phyloP scores from a whole-genome alignment of 2,329 filamentous ascomycete species.

The Fusarium oligoseptatum region DNA sequence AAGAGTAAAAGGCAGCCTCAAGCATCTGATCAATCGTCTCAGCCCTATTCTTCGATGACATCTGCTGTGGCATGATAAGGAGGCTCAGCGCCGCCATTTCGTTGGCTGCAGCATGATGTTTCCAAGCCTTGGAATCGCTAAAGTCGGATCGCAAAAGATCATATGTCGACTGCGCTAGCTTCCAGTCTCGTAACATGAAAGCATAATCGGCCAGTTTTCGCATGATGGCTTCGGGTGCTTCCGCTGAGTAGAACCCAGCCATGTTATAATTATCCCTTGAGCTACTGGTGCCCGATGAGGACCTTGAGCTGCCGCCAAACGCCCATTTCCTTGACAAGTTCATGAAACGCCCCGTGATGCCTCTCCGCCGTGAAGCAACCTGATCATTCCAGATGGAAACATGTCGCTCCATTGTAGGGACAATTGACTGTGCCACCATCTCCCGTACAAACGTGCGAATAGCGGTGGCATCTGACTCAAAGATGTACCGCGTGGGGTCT shows the following conservation, averaged over 20 bases:
- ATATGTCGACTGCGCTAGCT: conserved; percentile 90
- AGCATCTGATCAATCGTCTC: conserved; percentile 90
- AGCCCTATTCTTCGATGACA: conserved; percentile 80
- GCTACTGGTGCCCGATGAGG: conserved; percentile 65
- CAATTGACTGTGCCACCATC: conserved; percentile 92
- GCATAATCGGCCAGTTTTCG: conserved; percentile 94
- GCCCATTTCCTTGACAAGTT: conserved; percentile 92
- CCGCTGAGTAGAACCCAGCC: conserved; percentile 84
- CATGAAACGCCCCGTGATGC: conserved; percentile 93
- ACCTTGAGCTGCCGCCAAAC: conserved; percentile 78
- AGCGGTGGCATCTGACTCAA: conserved; percentile 90
- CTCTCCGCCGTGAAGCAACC: conserved; percentile 88
- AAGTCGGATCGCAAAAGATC: conserved; percentile 91
- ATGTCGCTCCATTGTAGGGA: conserved; percentile 96
- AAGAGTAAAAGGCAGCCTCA: conserved; percentile 92
- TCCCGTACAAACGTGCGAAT: conserved; percentile 92
- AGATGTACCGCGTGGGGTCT: conserved; percentile 82
- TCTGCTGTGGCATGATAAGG: conserved; percentile 79
- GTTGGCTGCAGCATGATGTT: conserved; percentile 90
- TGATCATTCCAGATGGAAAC: conserved; percentile 97
- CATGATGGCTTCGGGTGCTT: conserved; percentile 89
- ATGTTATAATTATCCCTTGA: conserved; percentile 81
- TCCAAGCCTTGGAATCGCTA: conserved; percentile 96
- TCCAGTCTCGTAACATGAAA: conserved; percentile 98
- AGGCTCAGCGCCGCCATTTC: conserved; percentile 94